These are phyloP conservation scores for Cyberlindnera mississippiensis DNA, from an alignment of 805 yeast species.

Conservation along the genomic window DNA sequence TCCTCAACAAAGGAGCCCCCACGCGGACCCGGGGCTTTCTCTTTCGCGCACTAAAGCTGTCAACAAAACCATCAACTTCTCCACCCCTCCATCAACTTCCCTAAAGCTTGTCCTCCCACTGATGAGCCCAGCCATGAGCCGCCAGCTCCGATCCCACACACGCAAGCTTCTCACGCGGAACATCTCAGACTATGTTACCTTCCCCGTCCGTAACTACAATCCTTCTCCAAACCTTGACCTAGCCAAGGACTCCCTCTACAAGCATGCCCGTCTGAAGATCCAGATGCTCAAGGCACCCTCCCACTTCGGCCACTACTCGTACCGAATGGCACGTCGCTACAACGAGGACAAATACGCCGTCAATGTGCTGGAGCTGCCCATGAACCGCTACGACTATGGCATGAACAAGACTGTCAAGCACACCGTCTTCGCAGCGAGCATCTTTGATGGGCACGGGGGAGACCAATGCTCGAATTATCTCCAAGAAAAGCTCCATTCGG, in stretches of 20 bases:
- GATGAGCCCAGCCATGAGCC: not conserved
- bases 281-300: constrained; percentile 51
- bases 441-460: constrained; percentile 97
- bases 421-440: constrained; percentile 59
- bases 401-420: constrained; percentile 16
- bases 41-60: not conserved
- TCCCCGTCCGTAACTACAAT: constrained; percentile 18
- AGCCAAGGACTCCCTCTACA: constrained; percentile 12
- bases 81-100: not conserved
- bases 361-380: constrained; percentile 50
- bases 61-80: not conserved
- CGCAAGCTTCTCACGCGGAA: constrained; percentile 3
- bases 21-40: no score
- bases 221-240: constrained; percentile 13
- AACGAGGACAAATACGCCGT: constrained; percentile 84
- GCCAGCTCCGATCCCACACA: not conserved
- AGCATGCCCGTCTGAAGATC: constrained; percentile 21
- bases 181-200: constrained; percentile 23
- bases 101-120: not conserved
- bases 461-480: constrained; percentile 65
- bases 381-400: constrained; percentile 26
- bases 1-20: no score
- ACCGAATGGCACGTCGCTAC: constrained; percentile 67
- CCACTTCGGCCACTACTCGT: constrained; percentile 67
- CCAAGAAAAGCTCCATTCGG: constrained; percentile 45